Evolutionary conservation across 83 land plant species (phyloP).

Genomic region (Picea abies): DNA sequence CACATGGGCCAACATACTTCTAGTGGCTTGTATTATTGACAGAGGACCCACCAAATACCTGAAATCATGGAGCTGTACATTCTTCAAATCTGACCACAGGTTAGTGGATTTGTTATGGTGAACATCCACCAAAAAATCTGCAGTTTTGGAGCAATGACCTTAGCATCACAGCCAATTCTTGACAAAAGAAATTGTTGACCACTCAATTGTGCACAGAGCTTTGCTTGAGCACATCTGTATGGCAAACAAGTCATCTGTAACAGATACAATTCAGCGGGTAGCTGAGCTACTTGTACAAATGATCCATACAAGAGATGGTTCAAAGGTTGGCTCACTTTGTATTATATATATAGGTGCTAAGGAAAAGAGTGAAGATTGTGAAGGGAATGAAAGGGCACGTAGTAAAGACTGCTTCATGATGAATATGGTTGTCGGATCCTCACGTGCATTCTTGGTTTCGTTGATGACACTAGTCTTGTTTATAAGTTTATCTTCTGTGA

Average conservation of each 20-base stretch:
- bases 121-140: conserved; percentile 61
- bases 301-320: conserved; percentile 93
- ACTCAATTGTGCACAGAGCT: conserved; percentile 85
- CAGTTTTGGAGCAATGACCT: conserved; percentile 82
- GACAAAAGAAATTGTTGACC: conserved; percentile 95
- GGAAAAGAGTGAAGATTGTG: conserved; percentile 96
- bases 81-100: conserved; percentile 32
- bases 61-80: no score
- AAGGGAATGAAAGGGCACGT: conserved; percentile 91
- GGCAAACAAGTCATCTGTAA: conserved; percentile 54
- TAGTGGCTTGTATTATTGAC: no score
- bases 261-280: conserved; percentile 42
- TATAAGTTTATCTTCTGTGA: no score
- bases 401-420: conserved; percentile 72
- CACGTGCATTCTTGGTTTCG: no score
- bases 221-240: conserved; percentile 79
- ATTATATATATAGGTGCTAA: conserved; percentile 82
- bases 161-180: conserved; percentile 85
- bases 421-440: conserved; percentile 48
- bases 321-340: conserved; percentile 84
- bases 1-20: no score
- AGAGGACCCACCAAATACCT: no score
- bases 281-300: conserved; percentile 80
- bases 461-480: no score
- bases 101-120: conserved; percentile 66